Conservation (phyloP, 805 yeast species). For the Myxozyma mucilagina region DNA sequence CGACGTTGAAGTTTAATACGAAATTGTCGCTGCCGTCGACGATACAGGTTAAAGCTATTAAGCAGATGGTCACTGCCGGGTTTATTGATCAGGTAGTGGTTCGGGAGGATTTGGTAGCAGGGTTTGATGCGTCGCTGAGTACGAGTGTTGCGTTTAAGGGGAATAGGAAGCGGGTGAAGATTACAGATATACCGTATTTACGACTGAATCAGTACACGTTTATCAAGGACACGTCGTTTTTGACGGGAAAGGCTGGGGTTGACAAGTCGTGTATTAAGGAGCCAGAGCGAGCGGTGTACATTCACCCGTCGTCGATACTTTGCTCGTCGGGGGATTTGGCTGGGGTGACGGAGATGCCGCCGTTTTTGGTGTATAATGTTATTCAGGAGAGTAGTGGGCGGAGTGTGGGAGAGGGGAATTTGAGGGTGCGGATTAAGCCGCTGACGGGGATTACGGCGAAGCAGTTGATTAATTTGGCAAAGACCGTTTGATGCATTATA, state of each 20-base stretch:
- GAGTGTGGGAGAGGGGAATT: slow-evolving; percentile 44
- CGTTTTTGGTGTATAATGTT: slow-evolving; percentile 70
- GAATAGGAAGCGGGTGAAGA: slow-evolving; percentile 53
- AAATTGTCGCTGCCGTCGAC: slow-evolving; percentile 43
- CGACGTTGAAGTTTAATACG: slow-evolving; percentile 9
- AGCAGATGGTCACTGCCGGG: slow-evolving; percentile 92
- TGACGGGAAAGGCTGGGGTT: slow-evolving; percentile 40
- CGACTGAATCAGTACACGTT: slow-evolving; percentile 48
- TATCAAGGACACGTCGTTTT: slow-evolving; percentile 55
- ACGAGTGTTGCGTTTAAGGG: slow-evolving; percentile 45
- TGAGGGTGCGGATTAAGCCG: slow-evolving; percentile 66
- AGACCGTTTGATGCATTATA: no score
- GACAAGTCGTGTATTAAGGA: slow-evolving; percentile 40
- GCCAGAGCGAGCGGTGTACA: slow-evolving; percentile 61
- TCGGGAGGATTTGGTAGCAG: slow-evolving; percentile 70
- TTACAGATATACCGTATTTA: slow-evolving; percentile 56
- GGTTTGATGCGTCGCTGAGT: slow-evolving; percentile 32
- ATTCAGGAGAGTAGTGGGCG: slow-evolving; percentile 55
- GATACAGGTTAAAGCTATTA: slow-evolving; percentile 70
- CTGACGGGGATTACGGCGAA: slow-evolving; percentile 73
- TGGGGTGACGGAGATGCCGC: slow-evolving; percentile 63
- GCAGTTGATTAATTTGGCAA: slow-evolving; percentile 66
- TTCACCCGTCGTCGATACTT: slow-evolving; percentile 77
- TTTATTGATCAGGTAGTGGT: slow-evolving; percentile 88
- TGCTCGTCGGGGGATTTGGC: slow-evolving; percentile 33